Percentiles rank a stretch among this genome's conserved stretches.
Conservation (phyloP, 768 basidiomycete genomes). For the Lactifluus piperatus region DNA sequence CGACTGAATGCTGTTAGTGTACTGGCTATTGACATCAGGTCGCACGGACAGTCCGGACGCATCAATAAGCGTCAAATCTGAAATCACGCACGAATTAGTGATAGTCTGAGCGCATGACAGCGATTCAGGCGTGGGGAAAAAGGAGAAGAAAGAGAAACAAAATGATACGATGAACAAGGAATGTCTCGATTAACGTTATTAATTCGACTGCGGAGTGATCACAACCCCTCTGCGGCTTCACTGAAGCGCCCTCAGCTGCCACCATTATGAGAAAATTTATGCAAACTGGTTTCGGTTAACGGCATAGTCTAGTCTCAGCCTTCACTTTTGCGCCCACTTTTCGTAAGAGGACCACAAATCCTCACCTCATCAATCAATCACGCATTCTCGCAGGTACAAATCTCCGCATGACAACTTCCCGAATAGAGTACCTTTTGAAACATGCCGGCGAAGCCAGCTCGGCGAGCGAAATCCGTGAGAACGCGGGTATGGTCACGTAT, state of each 20-base stretch:
- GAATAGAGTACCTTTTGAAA: constrained; percentile 65
- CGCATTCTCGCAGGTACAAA: constrained; percentile 93
- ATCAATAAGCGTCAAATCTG: not conserved
- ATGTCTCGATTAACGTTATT: not conserved
- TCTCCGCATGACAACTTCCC: constrained; percentile 76
- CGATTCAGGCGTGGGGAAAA: not conserved
- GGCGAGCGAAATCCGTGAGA: constrained; percentile 42
- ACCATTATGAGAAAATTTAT: not conserved
- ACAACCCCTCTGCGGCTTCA: not conserved
- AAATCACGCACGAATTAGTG: not conserved
- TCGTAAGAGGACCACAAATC: not conserved
- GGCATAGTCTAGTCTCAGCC: not conserved
- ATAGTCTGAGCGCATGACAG: not conserved
- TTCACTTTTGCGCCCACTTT: not conserved
- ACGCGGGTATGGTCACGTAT: constrained; percentile 88
- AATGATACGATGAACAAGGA: not conserved
- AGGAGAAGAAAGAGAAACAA: not conserved
- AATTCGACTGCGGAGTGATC: not conserved
- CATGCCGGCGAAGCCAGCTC: constrained; percentile 63
- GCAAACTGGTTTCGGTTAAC: not conserved
- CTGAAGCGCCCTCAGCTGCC: not conserved
- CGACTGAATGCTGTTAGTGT: not conserved
- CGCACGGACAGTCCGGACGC: not conserved
- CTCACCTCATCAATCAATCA: constrained; percentile 39
- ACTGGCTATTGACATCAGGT: not conserved